Percentiles rank a stretch among this genome's conserved stretches.
Conservation (phyloP, 176 grass and related monocot species). For the Triticum timopheevii region DNA sequence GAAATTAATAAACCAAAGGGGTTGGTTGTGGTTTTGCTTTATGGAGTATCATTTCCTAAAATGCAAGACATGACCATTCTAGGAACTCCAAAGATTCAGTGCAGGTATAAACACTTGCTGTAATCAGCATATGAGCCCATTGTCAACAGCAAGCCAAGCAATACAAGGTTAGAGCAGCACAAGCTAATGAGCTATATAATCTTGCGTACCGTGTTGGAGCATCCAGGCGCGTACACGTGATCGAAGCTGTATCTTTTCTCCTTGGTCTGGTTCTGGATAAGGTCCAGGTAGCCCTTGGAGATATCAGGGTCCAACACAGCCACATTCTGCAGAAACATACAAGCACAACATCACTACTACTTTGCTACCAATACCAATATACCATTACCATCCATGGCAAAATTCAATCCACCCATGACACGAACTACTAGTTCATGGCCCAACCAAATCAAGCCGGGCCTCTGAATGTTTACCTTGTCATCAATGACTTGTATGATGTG, state of each 20-base stretch:
- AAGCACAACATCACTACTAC: constrained; percentile 18
- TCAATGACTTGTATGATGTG: constrained; percentile 98
- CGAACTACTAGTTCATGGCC: not conserved
- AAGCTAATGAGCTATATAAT: not conserved
- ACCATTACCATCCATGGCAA: constrained; percentile 12
- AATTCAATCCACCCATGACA: not conserved
- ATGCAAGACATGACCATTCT: constrained; percentile 5
- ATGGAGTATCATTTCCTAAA: not conserved
- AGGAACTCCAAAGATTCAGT: not conserved
- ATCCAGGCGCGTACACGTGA: constrained; percentile 81
- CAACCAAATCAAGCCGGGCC: not conserved
- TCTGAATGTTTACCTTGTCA: constrained; percentile 53
- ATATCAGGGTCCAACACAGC: constrained; percentile 95
- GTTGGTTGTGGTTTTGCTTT: constrained; percentile 14
- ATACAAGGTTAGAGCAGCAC: not conserved
- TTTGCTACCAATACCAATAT: too few relatives aligned
- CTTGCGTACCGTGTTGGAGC: constrained; percentile 72
- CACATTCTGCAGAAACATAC: constrained; percentile 53
- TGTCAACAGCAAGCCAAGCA: not conserved
- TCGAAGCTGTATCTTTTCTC: constrained; percentile 94
- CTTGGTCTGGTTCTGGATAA: constrained; percentile 93
- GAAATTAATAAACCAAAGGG: constrained; percentile 5
- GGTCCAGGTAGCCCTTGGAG: constrained; percentile 93
- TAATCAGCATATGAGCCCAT: not conserved
- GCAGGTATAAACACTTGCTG: not conserved